These are phyloP conservation scores for Neurospora sp. DNA, from an alignment of 495 filamentous ascomycete genomes.

Conservation along the genomic window DNA sequence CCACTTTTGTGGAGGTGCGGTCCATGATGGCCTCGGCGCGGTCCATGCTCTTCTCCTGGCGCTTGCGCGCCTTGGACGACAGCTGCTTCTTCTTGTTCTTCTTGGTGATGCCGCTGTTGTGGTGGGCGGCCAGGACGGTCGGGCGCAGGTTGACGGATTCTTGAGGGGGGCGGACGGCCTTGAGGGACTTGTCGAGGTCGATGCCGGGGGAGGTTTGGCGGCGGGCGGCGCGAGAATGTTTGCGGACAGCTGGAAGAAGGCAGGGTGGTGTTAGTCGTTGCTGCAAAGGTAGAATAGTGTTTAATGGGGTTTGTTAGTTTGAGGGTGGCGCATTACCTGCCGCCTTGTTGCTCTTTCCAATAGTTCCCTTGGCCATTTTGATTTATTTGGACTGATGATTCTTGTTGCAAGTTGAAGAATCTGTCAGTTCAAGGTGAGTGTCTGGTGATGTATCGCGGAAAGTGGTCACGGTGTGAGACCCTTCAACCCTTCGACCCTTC, in stretches of 20 bases:
- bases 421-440: neutral
- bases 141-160: slow-evolving; percentile 42
- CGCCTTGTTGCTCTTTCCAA: slow-evolving; percentile 27
- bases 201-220: slow-evolving; percentile 62
- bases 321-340: slow-evolving; percentile 14
- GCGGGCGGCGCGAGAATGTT: slow-evolving; percentile 64
- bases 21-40: slow-evolving; percentile 62
- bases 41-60: slow-evolving; percentile 64
- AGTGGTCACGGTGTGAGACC: neutral
- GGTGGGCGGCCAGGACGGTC: slow-evolving; percentile 51
- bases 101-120: slow-evolving; percentile 54
- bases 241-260: slow-evolving; percentile 25
- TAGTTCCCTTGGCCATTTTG: slow-evolving; percentile 33
- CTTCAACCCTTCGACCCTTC: neutral
- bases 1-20: slow-evolving; percentile 57
- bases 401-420: slow-evolving; percentile 1
- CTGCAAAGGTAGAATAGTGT: neutral
- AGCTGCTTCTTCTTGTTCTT: slow-evolving; percentile 46
- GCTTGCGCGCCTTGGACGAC: slow-evolving; percentile 52
- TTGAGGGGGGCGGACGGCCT: slow-evolving; percentile 45
- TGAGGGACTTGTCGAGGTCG: slow-evolving; percentile 67
- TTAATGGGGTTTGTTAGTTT: neutral
- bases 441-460: neutral
- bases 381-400: neutral
- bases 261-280: neutral